phyloP scores from a whole-genome alignment of 208 protist species.

The Crithidia brevicula region DNA sequence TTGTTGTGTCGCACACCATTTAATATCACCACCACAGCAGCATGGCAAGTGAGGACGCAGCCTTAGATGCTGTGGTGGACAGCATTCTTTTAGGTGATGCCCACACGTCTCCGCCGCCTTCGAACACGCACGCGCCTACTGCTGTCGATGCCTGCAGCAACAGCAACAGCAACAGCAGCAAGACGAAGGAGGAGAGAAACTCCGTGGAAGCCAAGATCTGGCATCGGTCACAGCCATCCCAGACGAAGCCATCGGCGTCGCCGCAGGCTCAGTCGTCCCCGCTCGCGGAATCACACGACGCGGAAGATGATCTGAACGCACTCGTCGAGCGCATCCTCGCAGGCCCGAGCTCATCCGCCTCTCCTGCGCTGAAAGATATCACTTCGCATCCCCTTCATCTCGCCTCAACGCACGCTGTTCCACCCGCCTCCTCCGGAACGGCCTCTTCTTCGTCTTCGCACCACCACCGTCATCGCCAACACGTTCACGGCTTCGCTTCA shows the following conservation, averaged over 20 bases:
- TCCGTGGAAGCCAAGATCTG: neutral
- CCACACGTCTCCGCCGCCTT: neutral
- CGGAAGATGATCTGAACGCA: slow-evolving; percentile 18
- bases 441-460: neutral
- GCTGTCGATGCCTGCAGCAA: too few relatives aligned
- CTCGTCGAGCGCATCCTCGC: slow-evolving; percentile 33
- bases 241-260: too few relatives aligned
- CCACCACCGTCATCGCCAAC: neutral
- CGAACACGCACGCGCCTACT: neutral
- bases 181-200: neutral
- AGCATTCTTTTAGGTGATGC: slow-evolving; percentile 26
- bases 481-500: neutral
- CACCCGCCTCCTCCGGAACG: neutral
- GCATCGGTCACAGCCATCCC: neutral
- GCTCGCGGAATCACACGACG: neutral
- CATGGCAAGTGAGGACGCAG: slow-evolving; percentile 2
- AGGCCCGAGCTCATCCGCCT: neutral
- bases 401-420: neutral
- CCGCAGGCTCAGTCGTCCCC: too few relatives aligned
- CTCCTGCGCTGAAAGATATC: too few relatives aligned
- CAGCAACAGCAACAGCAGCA: too few relatives aligned
- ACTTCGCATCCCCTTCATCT: too few relatives aligned
- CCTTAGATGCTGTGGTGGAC: slow-evolving; percentile 33
- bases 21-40: too few relatives aligned
- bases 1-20: too few relatives aligned